phyloP scores from a whole-genome alignment of 1,284 basidiomycete species.

The Leccinum pachyderme region DNA sequence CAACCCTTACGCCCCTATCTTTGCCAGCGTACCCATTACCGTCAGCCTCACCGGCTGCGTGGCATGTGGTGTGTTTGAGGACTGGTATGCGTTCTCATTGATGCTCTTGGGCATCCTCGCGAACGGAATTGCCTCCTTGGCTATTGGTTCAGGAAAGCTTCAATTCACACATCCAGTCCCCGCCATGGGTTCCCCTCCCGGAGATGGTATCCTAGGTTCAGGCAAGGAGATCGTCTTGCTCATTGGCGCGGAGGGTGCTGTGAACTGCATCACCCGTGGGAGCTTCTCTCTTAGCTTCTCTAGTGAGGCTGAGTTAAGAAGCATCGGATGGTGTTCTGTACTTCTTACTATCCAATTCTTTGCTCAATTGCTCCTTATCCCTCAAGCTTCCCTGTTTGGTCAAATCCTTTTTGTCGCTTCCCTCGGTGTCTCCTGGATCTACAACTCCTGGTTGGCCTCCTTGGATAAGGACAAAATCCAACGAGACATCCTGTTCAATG shows the following conservation, averaged over 20 bases:
- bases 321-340: constrained; percentile 29
- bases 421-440: constrained; percentile 30
- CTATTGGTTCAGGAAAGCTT: constrained; percentile 32
- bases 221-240: constrained; percentile 26
- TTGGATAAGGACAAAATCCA: constrained; percentile 32
- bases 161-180: constrained; percentile 28
- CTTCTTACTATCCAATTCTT: constrained; percentile 32
- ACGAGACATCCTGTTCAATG: constrained; percentile 21
- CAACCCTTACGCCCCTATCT: constrained; percentile 20
- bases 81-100: constrained; percentile 32
- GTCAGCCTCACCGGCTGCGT: constrained; percentile 26
- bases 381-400: constrained; percentile 32
- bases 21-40: constrained; percentile 30
- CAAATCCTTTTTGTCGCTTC: constrained; percentile 34
- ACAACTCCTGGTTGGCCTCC: constrained; percentile 32
- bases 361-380: constrained; percentile 31
- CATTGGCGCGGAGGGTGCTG: constrained; percentile 29
- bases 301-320: constrained; percentile 19
- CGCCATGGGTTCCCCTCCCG: constrained; percentile 25
- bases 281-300: constrained; percentile 27
- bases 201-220: constrained; percentile 26
- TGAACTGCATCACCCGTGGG: constrained; percentile 32
- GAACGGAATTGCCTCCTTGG: constrained; percentile 28
- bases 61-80: constrained; percentile 20
- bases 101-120: constrained; percentile 34